Conservation (phyloP, 1,284 basidiomycete genomes). For the Xerocomus subilludens region DNA sequence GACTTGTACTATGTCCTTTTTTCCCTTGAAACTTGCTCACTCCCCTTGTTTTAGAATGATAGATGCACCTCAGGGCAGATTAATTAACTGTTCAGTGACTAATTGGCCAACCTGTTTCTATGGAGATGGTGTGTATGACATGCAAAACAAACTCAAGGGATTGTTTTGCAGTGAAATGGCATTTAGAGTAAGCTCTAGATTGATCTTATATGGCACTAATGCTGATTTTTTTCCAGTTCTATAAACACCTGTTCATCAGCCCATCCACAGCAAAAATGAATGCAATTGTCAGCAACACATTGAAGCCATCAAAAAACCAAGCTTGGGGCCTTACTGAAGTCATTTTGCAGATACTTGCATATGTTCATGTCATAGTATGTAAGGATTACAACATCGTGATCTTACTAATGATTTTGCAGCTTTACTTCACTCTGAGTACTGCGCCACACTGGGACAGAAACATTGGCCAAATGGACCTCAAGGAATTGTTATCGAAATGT, state of each 20-base stretch:
- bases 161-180: conserved; percentile 8
- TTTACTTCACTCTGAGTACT: conserved; percentile 10
- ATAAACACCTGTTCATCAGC: conserved; percentile 14
- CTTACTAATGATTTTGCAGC: background rate
- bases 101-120: background rate
- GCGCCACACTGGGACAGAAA: background rate
- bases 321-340: conserved; percentile 4
- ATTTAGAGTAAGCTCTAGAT: background rate
- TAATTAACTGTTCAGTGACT: background rate
- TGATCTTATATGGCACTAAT: background rate
- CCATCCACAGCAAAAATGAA: background rate
- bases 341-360: conserved; percentile 8
- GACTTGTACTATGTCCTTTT: background rate
- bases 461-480: background rate
- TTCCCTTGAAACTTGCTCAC: background rate
- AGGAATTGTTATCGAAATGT: background rate
- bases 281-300: background rate
- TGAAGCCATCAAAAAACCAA: conserved; percentile 15
- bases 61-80: conserved; percentile 8
- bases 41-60: conserved; percentile 11
- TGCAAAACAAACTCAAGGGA: background rate
- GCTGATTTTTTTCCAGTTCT: conserved; percentile 21
- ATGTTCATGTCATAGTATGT: conserved; percentile 18
- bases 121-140: background rate
- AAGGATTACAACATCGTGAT: background rate